A percentile compares a stretch with the other conserved stretches of the same genome.
Conservation (phyloP, 208 protist species). For the Strigomonas galati region DNA sequence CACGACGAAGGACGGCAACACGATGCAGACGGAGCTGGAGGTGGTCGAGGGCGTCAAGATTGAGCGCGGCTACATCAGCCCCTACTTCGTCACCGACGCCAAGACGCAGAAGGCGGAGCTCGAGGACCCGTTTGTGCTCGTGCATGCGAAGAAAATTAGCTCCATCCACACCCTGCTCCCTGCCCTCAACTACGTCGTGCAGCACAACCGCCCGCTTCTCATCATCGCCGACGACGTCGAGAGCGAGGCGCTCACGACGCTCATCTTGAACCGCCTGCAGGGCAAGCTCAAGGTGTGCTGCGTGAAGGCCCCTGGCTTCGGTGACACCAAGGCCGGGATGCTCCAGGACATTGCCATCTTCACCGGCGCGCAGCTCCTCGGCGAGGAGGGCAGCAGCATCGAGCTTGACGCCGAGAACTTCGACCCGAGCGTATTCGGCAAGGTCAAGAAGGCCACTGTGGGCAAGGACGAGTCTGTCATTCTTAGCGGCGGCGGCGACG, state of each 20-base stretch:
- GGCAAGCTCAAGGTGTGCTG: constrained; percentile 87
- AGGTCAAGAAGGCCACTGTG: constrained; percentile 86
- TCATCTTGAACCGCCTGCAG: constrained; percentile 87
- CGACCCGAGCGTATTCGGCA: constrained; percentile 66
- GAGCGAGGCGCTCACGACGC: constrained; percentile 93
- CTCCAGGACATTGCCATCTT: constrained; percentile 99
- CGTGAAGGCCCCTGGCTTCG: constrained; percentile 99
- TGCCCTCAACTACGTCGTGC: constrained; percentile 86
- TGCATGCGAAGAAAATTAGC: constrained; percentile 96
- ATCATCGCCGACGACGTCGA: constrained; percentile 99
- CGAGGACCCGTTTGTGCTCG: constrained; percentile 95
- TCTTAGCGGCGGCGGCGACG: constrained; percentile 94
- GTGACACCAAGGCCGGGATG: constrained; percentile 97
- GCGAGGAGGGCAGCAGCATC: constrained; percentile 89
- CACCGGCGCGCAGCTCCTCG: constrained; percentile 93
- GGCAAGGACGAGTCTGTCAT: constrained; percentile 98
- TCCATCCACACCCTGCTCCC: constrained; percentile 88
- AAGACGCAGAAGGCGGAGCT: constrained; percentile 96
- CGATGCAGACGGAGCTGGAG: constrained; percentile 97
- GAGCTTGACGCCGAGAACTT: constrained; percentile 77
- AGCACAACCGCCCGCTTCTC: constrained; percentile 90
- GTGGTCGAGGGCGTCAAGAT: constrained; percentile 98
- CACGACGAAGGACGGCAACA: constrained; percentile 99
- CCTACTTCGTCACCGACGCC: constrained; percentile 98
- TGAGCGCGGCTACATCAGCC: constrained; percentile 97